These are phyloP conservation scores for Hyphopichia wangnamkhiaoensis DNA, from an alignment of 1,139 yeast species.

Conservation along the genomic window DNA sequence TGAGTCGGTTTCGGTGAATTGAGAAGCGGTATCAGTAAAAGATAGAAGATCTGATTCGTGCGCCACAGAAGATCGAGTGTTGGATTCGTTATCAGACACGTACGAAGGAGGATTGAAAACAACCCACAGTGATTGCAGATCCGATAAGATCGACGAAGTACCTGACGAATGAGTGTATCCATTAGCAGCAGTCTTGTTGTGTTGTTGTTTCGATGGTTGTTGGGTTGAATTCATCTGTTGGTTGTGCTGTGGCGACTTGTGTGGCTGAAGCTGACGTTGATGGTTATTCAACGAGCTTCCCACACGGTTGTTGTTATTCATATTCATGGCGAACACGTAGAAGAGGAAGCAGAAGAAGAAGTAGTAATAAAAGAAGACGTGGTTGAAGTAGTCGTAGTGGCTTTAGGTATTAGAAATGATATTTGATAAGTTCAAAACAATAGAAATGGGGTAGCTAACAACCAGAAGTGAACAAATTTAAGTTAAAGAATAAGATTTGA, in stretches of 20 bases:
- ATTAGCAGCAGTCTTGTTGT: background rate
- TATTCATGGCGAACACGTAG: no score
- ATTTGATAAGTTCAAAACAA: no score
- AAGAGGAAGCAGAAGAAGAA: no score
- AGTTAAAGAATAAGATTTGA: no score
- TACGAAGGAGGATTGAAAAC: constrained; percentile 37
- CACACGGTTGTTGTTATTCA: no score
- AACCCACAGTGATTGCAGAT: constrained; percentile 43
- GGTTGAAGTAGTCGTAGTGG: no score
- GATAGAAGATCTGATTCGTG: constrained; percentile 41
- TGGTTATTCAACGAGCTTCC: no score
- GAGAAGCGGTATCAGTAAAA: constrained; percentile 29
- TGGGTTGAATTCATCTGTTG: background rate
- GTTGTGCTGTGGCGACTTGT: background rate
- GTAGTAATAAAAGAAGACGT: no score
- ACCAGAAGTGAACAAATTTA: no score
- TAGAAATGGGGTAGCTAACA: no score
- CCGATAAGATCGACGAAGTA: constrained; percentile 20
- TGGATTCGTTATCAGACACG: constrained; percentile 3
- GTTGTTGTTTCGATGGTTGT: background rate
- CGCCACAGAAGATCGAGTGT: constrained; percentile 10
- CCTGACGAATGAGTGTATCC: constrained; percentile 6
- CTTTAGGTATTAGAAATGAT: no score
- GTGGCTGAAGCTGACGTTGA: no score
- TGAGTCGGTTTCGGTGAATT: constrained; percentile 13